Evolutionary conservation across 768 basidiomycete genomes (phyloP).

Genomic region (Tulasnella sp.): DNA sequence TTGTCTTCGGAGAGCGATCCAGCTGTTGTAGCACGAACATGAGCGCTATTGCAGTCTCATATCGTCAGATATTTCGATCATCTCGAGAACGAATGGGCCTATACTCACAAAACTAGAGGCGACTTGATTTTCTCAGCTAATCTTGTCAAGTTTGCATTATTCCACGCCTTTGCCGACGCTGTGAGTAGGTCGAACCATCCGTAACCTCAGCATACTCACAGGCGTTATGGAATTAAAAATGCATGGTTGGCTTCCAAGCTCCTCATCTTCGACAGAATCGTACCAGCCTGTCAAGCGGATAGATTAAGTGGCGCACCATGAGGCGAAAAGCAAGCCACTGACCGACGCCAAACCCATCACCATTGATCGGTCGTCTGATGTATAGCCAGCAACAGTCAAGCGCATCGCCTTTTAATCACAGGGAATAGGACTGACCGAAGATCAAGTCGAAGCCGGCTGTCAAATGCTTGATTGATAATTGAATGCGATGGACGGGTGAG

Average conservation of each 20-base stretch:
- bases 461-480: constrained; percentile 95
- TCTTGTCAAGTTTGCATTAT: constrained; percentile 83
- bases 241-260: constrained; percentile 77
- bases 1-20: constrained; percentile 87
- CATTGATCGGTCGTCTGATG: constrained; percentile 88
- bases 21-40: constrained; percentile 88
- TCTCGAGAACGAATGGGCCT: not conserved
- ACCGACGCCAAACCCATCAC: constrained; percentile 95
- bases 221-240: constrained; percentile 94
- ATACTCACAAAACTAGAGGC: constrained; percentile 77
- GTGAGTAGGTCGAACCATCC: not conserved
- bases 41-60: constrained; percentile 36
- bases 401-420: no score
- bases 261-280: constrained; percentile 71
- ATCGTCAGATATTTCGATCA: constrained; percentile 20
- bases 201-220: constrained; percentile 32
- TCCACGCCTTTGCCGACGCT: constrained; percentile 62
- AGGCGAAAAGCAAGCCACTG: constrained; percentile 21
- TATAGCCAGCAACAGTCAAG: no score
- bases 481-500: constrained; percentile 88
- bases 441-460: constrained; percentile 78
- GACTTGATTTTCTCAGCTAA: constrained; percentile 96
- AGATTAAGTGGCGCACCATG: not conserved
- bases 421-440: no score
- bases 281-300: constrained; percentile 62